phyloP scores from a whole-genome alignment of 495 filamentous ascomycete species.

The Aspergillus nidulans region DNA sequence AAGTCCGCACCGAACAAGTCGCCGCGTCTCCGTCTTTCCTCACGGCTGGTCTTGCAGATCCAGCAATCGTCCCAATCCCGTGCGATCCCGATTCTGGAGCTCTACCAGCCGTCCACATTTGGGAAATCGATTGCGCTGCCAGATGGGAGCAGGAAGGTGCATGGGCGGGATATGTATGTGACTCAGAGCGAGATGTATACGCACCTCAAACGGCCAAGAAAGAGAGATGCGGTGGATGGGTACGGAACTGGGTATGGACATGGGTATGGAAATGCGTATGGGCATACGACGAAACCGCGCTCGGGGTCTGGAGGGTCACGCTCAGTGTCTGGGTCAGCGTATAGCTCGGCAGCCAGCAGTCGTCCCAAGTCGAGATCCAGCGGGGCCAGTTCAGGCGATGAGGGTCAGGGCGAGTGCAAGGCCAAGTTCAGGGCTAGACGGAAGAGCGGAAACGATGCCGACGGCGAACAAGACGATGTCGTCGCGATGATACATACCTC shows the following conservation, averaged over 20 bases:
- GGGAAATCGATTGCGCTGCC: constrained; percentile 14
- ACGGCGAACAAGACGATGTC: background rate
- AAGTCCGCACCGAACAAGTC: constrained; percentile 17
- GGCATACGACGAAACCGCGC: background rate
- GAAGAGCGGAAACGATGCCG: background rate
- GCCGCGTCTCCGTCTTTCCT: constrained; percentile 25
- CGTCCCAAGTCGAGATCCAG: background rate
- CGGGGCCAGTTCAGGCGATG: background rate
- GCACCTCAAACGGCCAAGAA: background rate
- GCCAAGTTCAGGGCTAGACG: background rate
- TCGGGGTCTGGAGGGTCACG: background rate
- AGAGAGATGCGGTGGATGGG: background rate
- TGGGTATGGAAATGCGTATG: background rate
- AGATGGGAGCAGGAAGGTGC: constrained; percentile 19
- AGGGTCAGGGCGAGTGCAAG: background rate
- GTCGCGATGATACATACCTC: constrained; percentile 14
- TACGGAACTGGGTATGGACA: background rate
- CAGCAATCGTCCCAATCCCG: constrained; percentile 30
- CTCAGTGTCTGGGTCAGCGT: background rate
- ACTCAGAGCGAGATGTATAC: constrained; percentile 25
- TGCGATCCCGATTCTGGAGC: constrained; percentile 33
- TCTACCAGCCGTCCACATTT: constrained; percentile 33
- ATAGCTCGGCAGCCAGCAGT: too few relatives aligned
- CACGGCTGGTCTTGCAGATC: constrained; percentile 35
- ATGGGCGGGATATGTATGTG: constrained; percentile 30